phyloP scores from a whole-genome alignment of 2,329 filamentous ascomycete species.

The Fusarium oligoseptatum region DNA sequence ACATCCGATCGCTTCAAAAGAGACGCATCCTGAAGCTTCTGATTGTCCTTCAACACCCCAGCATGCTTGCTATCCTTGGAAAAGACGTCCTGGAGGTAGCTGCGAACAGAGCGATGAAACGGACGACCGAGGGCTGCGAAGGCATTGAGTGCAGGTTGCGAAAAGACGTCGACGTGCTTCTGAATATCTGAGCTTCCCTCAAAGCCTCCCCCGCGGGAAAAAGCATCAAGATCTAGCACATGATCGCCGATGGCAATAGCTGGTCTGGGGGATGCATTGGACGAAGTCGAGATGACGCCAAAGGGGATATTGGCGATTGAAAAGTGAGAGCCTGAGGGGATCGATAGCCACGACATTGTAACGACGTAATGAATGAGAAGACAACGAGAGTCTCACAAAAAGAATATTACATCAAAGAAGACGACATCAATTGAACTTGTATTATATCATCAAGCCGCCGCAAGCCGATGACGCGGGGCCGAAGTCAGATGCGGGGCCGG shows the following conservation, averaged over 20 bases:
- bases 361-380: background rate
- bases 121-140: constrained; percentile 70
- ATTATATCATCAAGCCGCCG: constrained; percentile 31
- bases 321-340: constrained; percentile 51
- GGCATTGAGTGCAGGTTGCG: constrained; percentile 48
- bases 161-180: constrained; percentile 45
- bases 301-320: constrained; percentile 85
- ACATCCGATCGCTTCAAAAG: constrained; percentile 58
- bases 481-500: constrained; percentile 12
- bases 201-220: constrained; percentile 63
- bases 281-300: constrained; percentile 79
- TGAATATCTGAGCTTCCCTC: constrained; percentile 42
- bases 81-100: constrained; percentile 73
- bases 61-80: constrained; percentile 64
- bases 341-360: constrained; percentile 48
- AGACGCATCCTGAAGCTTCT: constrained; percentile 46
- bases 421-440: constrained; percentile 10
- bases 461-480: constrained; percentile 32
- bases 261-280: constrained; percentile 68
- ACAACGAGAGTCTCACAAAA: background rate
- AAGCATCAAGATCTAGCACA: constrained; percentile 76
- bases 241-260: constrained; percentile 81
- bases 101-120: constrained; percentile 77
- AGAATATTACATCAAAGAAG: background rate
- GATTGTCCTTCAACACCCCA: constrained; percentile 53